Conservation (phyloP, 1,139 yeast genomes). For the Kodamaea anthophila region DNA sequence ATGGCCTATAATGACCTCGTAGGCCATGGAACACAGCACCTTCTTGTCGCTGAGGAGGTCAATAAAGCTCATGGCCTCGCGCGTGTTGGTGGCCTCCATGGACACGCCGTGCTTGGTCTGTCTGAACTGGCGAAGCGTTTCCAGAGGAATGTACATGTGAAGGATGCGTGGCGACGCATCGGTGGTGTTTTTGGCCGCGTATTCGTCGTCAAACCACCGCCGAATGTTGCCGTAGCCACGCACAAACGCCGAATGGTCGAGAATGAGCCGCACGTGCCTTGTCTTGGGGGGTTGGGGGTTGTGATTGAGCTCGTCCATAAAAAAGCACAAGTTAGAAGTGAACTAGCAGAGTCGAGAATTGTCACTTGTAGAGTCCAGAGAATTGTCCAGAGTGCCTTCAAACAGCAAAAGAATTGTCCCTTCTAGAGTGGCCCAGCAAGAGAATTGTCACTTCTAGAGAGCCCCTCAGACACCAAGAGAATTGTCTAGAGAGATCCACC, state of each 20-base stretch:
- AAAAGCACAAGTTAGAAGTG: no score
- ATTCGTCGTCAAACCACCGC: slow-evolving; percentile 45
- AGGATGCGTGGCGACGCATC: slow-evolving; percentile 15
- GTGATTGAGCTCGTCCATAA: no score
- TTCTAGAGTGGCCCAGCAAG: no score
- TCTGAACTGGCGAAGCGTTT: slow-evolving; percentile 54
- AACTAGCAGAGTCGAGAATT: no score
- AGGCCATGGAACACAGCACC: slow-evolving; percentile 12
- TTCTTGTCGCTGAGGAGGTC: slow-evolving; percentile 29
- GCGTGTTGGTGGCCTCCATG: slow-evolving; percentile 49
- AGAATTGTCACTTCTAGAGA: no score
- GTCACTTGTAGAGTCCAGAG: no score
- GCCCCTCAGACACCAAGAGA: no score
- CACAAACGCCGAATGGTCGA: slow-evolving; percentile 55
- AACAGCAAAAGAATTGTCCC: no score
- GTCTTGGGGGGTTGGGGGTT: no score
- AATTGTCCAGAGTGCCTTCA: no score
- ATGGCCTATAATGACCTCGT: slow-evolving; percentile 26
- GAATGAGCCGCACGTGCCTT: slow-evolving; percentile 41
- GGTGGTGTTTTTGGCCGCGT: slow-evolving; percentile 20
- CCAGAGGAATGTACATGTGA: slow-evolving; percentile 42
- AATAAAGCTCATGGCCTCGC: slow-evolving; percentile 51
- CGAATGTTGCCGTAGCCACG: slow-evolving; percentile 57
- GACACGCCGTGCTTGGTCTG: slow-evolving; percentile 49
- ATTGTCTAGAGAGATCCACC: no score